Evolutionary conservation across 495 filamentous ascomycete species (phyloP).

Genomic region (Trichoderma asperelloides): DNA sequence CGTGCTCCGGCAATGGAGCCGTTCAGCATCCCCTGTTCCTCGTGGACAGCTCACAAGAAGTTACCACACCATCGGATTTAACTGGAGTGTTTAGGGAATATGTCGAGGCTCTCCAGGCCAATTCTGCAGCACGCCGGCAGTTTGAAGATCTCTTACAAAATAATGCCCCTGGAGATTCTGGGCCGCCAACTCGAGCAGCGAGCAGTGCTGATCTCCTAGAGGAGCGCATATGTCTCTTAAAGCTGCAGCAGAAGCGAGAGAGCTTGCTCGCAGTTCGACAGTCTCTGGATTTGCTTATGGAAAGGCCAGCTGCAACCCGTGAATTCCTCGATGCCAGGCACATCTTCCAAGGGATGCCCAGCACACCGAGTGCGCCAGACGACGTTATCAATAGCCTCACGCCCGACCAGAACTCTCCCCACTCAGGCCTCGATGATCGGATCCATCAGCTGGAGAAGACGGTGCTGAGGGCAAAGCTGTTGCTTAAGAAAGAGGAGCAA

Average conservation of each 20-base stretch:
- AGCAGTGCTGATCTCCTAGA: conserved; percentile 25
- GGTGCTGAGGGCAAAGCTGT: conserved; percentile 52
- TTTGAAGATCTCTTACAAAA: background rate
- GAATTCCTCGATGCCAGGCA: conserved; percentile 38
- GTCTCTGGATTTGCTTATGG: conserved; percentile 35
- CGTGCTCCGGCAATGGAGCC: conserved; percentile 22
- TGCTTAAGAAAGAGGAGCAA: conserved; percentile 53
- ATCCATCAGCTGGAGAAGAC: conserved; percentile 56
- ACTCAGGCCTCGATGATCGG: conserved; percentile 36
- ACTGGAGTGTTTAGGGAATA: conserved; percentile 41
- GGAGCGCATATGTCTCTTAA: conserved; percentile 39
- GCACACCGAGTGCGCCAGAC: conserved; percentile 39
- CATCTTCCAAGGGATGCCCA: conserved; percentile 31
- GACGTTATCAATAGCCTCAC: conserved; percentile 34
- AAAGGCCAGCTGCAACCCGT: conserved; percentile 44
- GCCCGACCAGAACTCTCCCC: conserved; percentile 22
- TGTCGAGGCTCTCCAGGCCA: conserved; percentile 48
- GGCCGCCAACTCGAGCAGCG: background rate
- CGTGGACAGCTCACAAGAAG: conserved; percentile 19
- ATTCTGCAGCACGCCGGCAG: conserved; percentile 19
- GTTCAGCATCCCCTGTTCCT: conserved; percentile 29
- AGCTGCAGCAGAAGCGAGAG: conserved; percentile 45
- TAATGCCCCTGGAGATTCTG: background rate
- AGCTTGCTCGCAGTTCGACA: conserved; percentile 40
- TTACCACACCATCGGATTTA: conserved; percentile 16